Base-by-base conservation (phyloP, 345 rosid genomes). In the Dipteronia dyeriana region DNA sequence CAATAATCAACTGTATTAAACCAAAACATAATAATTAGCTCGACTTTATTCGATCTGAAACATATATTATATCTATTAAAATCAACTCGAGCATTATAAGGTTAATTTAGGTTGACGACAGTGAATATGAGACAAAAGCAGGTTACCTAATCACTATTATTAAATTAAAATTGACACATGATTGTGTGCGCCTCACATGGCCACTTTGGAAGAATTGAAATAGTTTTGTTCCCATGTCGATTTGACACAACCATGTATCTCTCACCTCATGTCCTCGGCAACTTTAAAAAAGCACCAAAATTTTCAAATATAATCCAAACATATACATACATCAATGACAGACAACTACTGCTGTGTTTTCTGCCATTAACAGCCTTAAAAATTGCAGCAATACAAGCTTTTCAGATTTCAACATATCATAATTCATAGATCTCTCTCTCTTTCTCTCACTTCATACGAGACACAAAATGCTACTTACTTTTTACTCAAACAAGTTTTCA, bases 141-240 rank as follows among this genome's bases (percentile, higher is more conserved):
- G 38, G 38, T 34, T 34, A 34, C 38, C 38, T 34, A 34, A 34
- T 29, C 31, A 2, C 31, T 29, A 29, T 0, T 29, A 31, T 31
- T 31, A 31, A 31, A 31, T 31, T 31, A 31, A 31, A 31, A 31
- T 31, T 31, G 5, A 34, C 1, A 34, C 38, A 34, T 34, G 38
- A 34, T 57, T 38, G 75, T 34, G 79, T 80, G 78, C 57, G 54
- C 54, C n/a, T 76, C 88, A 79, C 83, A 77, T 79, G 83, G 4
- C 38, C 39, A 20, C 57, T 74, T 45, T 9, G 29, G n/a, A n/a
- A n/a, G n/a, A n/a, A n/a, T n/a, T n/a, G n/a, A n/a, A n/a, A n/a
- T n/a, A n/a, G n/a, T n/a, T n/a, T n/a, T 62, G 38, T 25, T 62
- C 68, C 68, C 76, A 74, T 43, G 19, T 74, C 68, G 38, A 62